Percentiles rank a stretch among this genome's conserved stretches.
Conservation (phyloP, 257 asterid genomes). For the Lantana camara region DNA sequence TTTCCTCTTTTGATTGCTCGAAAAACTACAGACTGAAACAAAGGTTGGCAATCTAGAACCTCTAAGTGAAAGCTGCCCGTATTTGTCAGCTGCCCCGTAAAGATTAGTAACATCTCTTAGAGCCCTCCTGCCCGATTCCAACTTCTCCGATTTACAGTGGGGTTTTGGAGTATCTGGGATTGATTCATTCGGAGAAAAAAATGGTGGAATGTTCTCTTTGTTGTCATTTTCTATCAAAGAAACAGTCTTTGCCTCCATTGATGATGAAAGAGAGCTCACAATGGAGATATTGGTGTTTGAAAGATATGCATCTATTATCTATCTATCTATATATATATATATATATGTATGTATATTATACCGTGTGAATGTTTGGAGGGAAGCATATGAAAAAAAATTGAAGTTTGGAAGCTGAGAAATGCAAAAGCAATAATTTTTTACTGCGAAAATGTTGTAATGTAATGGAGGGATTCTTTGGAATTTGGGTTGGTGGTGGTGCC, state of each 20-base stretch:
- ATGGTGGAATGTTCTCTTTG: conserved; percentile 51
- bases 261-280: background rate
- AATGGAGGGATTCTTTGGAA: conserved; percentile 23
- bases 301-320: too few relatives aligned
- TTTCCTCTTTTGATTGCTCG: conserved; percentile 37
- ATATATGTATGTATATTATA: background rate
- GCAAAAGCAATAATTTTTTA: too few relatives aligned
- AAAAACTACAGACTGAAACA: background rate
- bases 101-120: conserved; percentile 50
- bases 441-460: background rate
- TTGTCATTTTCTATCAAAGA: conserved; percentile 28
- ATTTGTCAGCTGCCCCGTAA: conserved; percentile 2
- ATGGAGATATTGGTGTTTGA: background rate
- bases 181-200: conserved; percentile 3
- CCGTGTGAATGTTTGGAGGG: conserved; percentile 28
- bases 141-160: conserved; percentile 12
- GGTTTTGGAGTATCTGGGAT: conserved; percentile 1
- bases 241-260: conserved; percentile 31
- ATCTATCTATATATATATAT: too few relatives aligned
- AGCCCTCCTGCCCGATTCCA: conserved; percentile 39
- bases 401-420: background rate
- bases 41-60: background rate
- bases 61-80: background rate
- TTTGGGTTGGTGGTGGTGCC: background rate
- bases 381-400: background rate